Evolutionary conservation across 495 filamentous ascomycete species (phyloP).

Genomic region (Hyaloscypha variabilis): DNA sequence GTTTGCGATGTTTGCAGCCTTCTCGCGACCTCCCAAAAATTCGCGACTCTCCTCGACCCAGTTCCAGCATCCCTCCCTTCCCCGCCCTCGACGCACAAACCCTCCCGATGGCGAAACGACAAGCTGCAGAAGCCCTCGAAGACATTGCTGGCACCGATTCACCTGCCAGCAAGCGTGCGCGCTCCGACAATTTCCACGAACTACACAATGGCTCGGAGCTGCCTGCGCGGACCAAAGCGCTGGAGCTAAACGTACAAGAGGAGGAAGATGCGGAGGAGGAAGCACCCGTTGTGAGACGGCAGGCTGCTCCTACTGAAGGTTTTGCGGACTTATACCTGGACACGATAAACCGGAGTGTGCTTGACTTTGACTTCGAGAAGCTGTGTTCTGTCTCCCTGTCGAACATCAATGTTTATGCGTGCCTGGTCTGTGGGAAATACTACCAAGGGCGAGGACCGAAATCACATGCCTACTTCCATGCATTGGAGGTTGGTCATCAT

Average conservation of each 20-base stretch:
- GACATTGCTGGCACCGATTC: conserved; percentile 59
- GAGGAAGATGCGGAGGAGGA: conserved; percentile 33
- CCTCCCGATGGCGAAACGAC: conserved; percentile 71
- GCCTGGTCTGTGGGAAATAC: conserved; percentile 96
- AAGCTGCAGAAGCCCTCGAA: conserved; percentile 76
- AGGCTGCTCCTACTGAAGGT: conserved; percentile 79
- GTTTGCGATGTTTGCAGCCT: neutral
- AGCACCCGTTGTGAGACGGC: conserved; percentile 51
- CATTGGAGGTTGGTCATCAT: conserved; percentile 92
- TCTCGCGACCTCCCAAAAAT: neutral
- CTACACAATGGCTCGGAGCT: conserved; percentile 43
- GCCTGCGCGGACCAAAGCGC: conserved; percentile 41
- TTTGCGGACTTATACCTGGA: conserved; percentile 97
- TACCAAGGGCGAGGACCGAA: conserved; percentile 93
- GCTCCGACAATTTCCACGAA: conserved; percentile 59
- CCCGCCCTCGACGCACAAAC: neutral
- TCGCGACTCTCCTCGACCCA: neutral
- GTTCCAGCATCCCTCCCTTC: neutral
- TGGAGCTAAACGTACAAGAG: conserved; percentile 23
- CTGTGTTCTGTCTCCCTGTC: conserved; percentile 93
- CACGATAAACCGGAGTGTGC: conserved; percentile 85
- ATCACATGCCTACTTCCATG: conserved; percentile 96
- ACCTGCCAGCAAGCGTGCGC: conserved; percentile 76
- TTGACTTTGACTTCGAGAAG: conserved; percentile 98
- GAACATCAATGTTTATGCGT: conserved; percentile 99